Evolutionary conservation across 1,284 basidiomycete species (phyloP), one percentile per base, ranked within the genome.

Genomic region (Ganoderma sinense): DNA sequence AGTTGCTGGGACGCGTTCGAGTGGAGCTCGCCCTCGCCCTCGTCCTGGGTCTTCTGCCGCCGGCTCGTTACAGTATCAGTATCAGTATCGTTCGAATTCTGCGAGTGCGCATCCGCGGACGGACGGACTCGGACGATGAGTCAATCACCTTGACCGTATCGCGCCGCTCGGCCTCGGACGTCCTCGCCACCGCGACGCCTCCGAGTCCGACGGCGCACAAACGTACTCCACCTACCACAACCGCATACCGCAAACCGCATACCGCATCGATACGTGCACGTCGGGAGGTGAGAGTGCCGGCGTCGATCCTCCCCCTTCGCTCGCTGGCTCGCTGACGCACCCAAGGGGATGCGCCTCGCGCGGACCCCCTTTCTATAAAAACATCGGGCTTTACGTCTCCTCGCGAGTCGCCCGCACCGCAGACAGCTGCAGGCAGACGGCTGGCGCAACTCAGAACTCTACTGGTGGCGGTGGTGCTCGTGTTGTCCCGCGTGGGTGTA

Each of bases 61-160:
- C 45, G 45, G 45, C 20, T 8, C 10, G 7, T 1, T 36, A n/a
- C n/a, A n/a, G n/a, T n/a, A n/a, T n/a, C 45, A 10, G 0, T 10
- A 1, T 2, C 43, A 45, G 43, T 20, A 18, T n/a, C 18, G 7
- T 45, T 45, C 43, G 18, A 18, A n/a, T 2, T 23, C n/a, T 20
- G n/a, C 20, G 6, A 3, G 20, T 18, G 33, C 20, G 56, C 31
- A 39, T 13, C 33, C 0, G 6, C 33, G 20, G 56, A n/a, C n/a
- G n/a, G n/a, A n/a, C n/a, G n/a, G n/a, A n/a, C n/a, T n/a, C 10
- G 20, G 56, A 39, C 33, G 56, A 59, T 59, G 56, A 59, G 56
- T 59, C 33, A 59, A 13, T 18, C 20, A 4, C 29, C 53, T 33
- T 56, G 29, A 51, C 23, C 23, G 26, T 4, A n/a, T 23, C 48